A percentile compares a stretch with the other conserved stretches of the same genome.
These are phyloP conservation scores for Camptophora hylomeconis DNA, from an alignment of 2,329 filamentous ascomycete species.

Conservation along the genomic window DNA sequence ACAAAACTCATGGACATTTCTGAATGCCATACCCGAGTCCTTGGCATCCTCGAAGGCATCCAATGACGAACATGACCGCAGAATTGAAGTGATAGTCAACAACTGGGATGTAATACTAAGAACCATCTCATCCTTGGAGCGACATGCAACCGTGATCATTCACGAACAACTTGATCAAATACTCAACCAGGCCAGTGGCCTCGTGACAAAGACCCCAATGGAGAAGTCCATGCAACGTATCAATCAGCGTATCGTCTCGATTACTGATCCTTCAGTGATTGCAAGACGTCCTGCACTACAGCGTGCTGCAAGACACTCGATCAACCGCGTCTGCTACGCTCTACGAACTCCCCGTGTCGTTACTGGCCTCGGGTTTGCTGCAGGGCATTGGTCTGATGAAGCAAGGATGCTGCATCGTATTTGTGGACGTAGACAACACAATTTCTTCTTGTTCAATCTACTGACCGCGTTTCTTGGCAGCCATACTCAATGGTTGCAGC, in stretches of 20 bases:
- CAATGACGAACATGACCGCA: slow-evolving; percentile 29
- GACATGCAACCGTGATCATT: slow-evolving; percentile 39
- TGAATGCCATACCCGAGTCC: slow-evolving; percentile 17
- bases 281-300: slow-evolving; percentile 35
- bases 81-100: slow-evolving; percentile 42
- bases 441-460: slow-evolving; percentile 46
- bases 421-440: slow-evolving; percentile 42
- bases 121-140: slow-evolving; percentile 40
- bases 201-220: slow-evolving; percentile 29
- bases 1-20: slow-evolving; percentile 16
- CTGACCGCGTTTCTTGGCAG: slow-evolving; percentile 47
- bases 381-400: slow-evolving; percentile 49
- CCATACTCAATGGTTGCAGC: slow-evolving; percentile 47
- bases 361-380: slow-evolving; percentile 42
- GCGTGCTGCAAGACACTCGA: slow-evolving; percentile 26
- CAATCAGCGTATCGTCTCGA: slow-evolving; percentile 28
- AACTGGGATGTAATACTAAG: slow-evolving; percentile 48
- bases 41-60: slow-evolving; percentile 9
- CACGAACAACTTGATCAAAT: slow-evolving; percentile 36
- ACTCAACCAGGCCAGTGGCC: slow-evolving; percentile 24
- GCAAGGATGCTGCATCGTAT: slow-evolving; percentile 43
- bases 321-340: slow-evolving; percentile 40
- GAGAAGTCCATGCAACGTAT: slow-evolving; percentile 35
- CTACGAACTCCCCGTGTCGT: slow-evolving; percentile 44
- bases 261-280: slow-evolving; percentile 17